Conservation (phyloP, 2,329 filamentous ascomycete species). For the Taxawa tesnikishii region DNA sequence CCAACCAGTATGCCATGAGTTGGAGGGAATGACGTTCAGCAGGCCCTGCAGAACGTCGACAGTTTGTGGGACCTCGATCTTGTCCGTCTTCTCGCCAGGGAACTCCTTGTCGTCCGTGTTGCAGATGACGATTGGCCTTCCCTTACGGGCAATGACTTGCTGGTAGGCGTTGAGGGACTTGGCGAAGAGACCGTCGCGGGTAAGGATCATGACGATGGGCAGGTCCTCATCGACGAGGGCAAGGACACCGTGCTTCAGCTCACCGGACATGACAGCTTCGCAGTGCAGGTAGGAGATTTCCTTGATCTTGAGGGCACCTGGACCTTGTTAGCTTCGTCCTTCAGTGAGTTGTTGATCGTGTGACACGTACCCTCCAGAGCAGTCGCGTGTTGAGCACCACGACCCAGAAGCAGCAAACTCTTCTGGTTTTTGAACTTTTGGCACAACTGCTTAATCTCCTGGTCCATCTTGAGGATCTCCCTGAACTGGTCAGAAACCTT, state of each 20-base stretch:
- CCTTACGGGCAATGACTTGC: conserved; percentile 92
- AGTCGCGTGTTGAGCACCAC: conserved; percentile 93
- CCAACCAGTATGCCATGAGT: conserved; percentile 97
- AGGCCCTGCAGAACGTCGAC: conserved; percentile 93
- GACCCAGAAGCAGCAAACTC: conserved; percentile 81
- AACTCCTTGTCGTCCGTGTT: conserved; percentile 86
- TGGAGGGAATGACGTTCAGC: conserved; percentile 96
- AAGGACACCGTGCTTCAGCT: conserved; percentile 97
- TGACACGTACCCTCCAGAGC: conserved; percentile 70
- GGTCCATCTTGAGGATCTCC: conserved; percentile 79
- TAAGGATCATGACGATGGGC: conserved; percentile 99
- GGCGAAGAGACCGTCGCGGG: conserved; percentile 87
- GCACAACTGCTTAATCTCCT: conserved; percentile 90
- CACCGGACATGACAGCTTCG: conserved; percentile 99
- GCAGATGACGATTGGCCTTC: conserved; percentile 98
- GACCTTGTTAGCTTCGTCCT: background rate
- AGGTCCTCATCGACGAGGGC: conserved; percentile 96
- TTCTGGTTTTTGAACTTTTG: conserved; percentile 95
- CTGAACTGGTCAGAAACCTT: conserved; percentile 86
- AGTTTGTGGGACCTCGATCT: conserved; percentile 93
- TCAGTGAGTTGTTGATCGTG: no score
- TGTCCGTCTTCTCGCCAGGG: conserved; percentile 74
- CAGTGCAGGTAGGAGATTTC: conserved; percentile 99
- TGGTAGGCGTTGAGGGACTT: conserved; percentile 99
- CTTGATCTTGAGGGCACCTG: conserved; percentile 93